phyloP scores from a whole-genome alignment of 106 monocot species.

The Alisma plantagoaquatica region DNA sequence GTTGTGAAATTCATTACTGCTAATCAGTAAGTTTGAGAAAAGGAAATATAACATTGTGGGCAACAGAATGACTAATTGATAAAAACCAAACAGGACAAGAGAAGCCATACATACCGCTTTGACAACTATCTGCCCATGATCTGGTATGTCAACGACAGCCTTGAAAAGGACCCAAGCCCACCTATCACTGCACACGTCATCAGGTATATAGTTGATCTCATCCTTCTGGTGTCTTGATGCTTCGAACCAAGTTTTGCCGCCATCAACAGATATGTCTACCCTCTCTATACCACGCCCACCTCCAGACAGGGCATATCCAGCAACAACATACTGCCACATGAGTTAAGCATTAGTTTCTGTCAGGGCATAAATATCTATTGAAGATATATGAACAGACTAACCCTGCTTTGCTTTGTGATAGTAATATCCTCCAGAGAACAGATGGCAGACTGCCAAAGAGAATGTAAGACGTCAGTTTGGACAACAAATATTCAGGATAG shows the following conservation, averaged over 20 bases:
- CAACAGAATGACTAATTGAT: background rate
- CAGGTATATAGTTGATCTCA: slow-evolving; percentile 1
- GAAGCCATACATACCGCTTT: slow-evolving; percentile 6
- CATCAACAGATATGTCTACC: slow-evolving; percentile 4
- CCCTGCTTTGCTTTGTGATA: background rate
- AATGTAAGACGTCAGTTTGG: too few species aligned
- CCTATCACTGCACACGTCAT: background rate
- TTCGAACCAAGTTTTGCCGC: slow-evolving; percentile 7
- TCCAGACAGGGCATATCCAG: slow-evolving; percentile 2
- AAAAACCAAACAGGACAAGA: background rate
- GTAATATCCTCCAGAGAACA: background rate
- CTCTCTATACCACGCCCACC: slow-evolving; percentile 6
- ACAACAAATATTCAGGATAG: too few species aligned
- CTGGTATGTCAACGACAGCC: background rate
- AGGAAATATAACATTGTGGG: background rate
- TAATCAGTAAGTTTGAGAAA: background rate
- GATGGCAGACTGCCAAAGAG: slow-evolving; percentile 4
- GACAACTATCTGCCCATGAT: slow-evolving; percentile 1
- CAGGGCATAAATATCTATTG: background rate
- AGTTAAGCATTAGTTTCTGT: background rate
- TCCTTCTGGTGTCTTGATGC: slow-evolving; percentile 1
- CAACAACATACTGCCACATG: background rate
- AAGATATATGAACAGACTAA: background rate
- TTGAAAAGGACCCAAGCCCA: slow-evolving; percentile 3
- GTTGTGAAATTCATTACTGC: background rate